Conservation (phyloP, 139 green algal genomes). For the Tetraselmis chui region DNA sequence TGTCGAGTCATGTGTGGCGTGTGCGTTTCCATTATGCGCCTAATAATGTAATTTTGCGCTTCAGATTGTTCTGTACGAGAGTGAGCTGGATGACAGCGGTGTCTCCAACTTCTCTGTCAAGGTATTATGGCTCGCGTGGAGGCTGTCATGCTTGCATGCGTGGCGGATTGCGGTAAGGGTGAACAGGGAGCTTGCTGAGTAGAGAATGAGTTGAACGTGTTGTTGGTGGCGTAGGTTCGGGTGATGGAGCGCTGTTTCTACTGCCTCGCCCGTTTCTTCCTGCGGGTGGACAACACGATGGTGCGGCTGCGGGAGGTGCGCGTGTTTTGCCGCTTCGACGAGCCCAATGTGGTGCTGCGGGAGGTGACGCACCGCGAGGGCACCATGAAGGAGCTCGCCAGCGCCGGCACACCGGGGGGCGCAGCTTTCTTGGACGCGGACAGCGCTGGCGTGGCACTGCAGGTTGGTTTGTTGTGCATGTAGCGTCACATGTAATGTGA, state of each 20-base stretch:
- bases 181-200: too few species aligned
- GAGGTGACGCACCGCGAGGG: neutral
- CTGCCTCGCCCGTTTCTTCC: neutral
- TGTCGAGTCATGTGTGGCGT: too few species aligned
- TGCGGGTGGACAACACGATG: conserved; percentile 29
- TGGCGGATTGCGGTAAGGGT: too few species aligned
- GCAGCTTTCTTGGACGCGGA: neutral
- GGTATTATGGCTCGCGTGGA: too few species aligned
- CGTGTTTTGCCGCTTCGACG: conserved; percentile 25
- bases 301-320: conserved; percentile 27
- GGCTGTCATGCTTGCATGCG: too few species aligned
- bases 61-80: conserved; percentile 32
- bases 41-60: neutral
- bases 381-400: neutral
- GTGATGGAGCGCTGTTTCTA: conserved; percentile 3
- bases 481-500: neutral
- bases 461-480: neutral
- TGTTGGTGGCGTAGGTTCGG: too few species aligned
- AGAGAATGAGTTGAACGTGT: too few species aligned
- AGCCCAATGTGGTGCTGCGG: neutral
- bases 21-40: neutral
- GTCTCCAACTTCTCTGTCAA: conserved; percentile 22
- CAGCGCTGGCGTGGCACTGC: neutral
- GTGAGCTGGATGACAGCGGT: conserved; percentile 34
- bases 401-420: too few species aligned